Base-by-base conservation (phyloP, 305 asterid species). In the Lippia alba region DNA sequence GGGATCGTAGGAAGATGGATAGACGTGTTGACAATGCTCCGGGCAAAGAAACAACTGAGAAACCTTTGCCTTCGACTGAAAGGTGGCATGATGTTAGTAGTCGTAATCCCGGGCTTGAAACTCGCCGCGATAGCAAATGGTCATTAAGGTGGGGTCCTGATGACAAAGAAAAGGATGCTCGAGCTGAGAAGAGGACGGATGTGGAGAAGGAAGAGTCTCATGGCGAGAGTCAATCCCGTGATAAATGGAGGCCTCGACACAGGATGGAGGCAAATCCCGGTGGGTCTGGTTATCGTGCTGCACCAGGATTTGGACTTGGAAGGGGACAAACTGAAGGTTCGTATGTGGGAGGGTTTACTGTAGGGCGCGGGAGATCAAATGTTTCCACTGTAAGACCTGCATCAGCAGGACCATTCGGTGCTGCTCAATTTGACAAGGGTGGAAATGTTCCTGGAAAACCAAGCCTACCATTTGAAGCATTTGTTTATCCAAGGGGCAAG, bases 181-280 rank as follows among this genome's bases (percentile, higher is more conserved):
- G 91, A 53, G 71, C 75, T 70, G 97, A 92, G 77, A 92, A 87
- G 71, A 89, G 74, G 78, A 66, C 81, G 45, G 94, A 90, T 80
- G 71, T 75, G 53, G 97, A 90, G 79, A 95, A 90, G 87, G 97
- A 88, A 72, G 98, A 90, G 75, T 63, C 81, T 61, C 89, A 73
- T 66, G 70, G 40, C 60, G 99, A 92, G 66, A 80, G 61, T 64
- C 98, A 92, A 61, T 69, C 98, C 74, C 99, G 96, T 73, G 99
- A 95, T 81, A 92, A 95, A 86, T 92, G 99, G 99, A 89, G 99
- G 79, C 99, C 99, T 56, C 86, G 98, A 45, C 92, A 95, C 81
- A 88, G 96, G 83, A 85, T 92, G 96, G 99, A 95, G 71, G 96
- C 80, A 69, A 90, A 78, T 80, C 64, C 89, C 56, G 83, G 81